A percentile compares a stretch with the other conserved stretches of the same genome.
phyloP scores from a whole-genome alignment of 441 rosid species.

The Melastoma candidum region DNA sequence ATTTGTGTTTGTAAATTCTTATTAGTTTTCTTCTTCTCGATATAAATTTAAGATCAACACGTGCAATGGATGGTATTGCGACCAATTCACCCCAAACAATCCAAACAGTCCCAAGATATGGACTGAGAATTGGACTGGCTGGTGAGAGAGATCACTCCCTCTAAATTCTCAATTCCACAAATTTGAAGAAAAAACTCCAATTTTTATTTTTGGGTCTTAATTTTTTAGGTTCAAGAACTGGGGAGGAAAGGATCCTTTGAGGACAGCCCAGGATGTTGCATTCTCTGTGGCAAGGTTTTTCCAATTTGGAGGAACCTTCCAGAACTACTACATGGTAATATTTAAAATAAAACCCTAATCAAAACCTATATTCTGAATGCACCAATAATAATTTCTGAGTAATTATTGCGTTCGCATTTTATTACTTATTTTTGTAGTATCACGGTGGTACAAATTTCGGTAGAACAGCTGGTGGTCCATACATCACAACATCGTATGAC shows the following conservation, averaged over 20 bases:
- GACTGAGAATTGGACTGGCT: slow-evolving; percentile 49
- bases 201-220: background rate
- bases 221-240: slow-evolving; percentile 30
- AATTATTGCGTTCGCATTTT: background rate
- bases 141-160: slow-evolving; percentile 16
- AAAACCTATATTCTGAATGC: no score
- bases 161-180: background rate
- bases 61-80: slow-evolving; percentile 41
- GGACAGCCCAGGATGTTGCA: slow-evolving; percentile 46
- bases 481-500: background rate
- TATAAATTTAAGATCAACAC: slow-evolving; percentile 23
- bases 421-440: slow-evolving; percentile 1
- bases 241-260: slow-evolving; percentile 39
- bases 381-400: no score
- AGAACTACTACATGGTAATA: slow-evolving; percentile 26
- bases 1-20: no score
- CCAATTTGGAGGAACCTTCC: slow-evolving; percentile 23
- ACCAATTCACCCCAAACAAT: slow-evolving; percentile 25
- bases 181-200: no score
- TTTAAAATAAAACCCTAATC: no score
- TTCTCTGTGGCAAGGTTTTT: slow-evolving; percentile 31
- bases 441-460: slow-evolving; percentile 17
- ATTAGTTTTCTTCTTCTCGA: no score
- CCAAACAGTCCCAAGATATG: slow-evolving; percentile 35
- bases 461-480: slow-evolving; percentile 14